Percentiles rank a stretch among this genome's conserved stretches.
Evolutionary conservation across 768 basidiomycete genomes (phyloP).

Genomic region (Agaricus blazei): DNA sequence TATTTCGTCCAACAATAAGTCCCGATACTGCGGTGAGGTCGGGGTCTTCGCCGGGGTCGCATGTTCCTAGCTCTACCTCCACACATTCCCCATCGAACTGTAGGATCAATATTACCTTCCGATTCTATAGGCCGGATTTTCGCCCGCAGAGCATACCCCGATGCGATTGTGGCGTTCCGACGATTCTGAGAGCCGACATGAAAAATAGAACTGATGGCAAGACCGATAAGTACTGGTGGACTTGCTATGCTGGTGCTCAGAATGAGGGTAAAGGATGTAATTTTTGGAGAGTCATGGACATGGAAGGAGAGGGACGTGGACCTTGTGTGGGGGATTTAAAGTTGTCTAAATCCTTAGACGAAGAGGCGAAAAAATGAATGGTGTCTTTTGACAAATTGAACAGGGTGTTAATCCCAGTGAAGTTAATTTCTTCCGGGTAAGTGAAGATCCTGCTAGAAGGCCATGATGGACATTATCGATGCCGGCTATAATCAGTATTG

Average conservation of each 20-base stretch:
- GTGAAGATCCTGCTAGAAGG: too few species aligned
- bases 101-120: slow-evolving; percentile 82
- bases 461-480: too few species aligned
- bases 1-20: slow-evolving; percentile 52
- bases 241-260: slow-evolving; percentile 75
- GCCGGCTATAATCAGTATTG: too few species aligned
- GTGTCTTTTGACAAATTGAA: background rate
- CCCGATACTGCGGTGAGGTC: slow-evolving; percentile 19
- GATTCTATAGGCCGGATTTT: slow-evolving; percentile 84
- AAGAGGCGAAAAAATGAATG: background rate
- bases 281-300: slow-evolving; percentile 72
- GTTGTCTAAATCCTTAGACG: background rate
- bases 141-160: slow-evolving; percentile 56
- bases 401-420: too few species aligned
- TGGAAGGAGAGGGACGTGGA: slow-evolving; percentile 61
- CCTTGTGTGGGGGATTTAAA: slow-evolving; percentile 25
- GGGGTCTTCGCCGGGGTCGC: slow-evolving; percentile 17
- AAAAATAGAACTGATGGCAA: slow-evolving; percentile 56
- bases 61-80: background rate
- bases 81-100: slow-evolving; percentile 42
- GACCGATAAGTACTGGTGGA: slow-evolving; percentile 72
- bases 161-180: slow-evolving; percentile 71
- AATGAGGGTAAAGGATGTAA: slow-evolving; percentile 81
- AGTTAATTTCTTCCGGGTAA: too few species aligned
- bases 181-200: slow-evolving; percentile 73